Percentiles rank a stretch among this genome's conserved stretches.
Evolutionary conservation across 768 basidiomycete species (phyloP).

Genomic region (Chalciporus piperatus): DNA sequence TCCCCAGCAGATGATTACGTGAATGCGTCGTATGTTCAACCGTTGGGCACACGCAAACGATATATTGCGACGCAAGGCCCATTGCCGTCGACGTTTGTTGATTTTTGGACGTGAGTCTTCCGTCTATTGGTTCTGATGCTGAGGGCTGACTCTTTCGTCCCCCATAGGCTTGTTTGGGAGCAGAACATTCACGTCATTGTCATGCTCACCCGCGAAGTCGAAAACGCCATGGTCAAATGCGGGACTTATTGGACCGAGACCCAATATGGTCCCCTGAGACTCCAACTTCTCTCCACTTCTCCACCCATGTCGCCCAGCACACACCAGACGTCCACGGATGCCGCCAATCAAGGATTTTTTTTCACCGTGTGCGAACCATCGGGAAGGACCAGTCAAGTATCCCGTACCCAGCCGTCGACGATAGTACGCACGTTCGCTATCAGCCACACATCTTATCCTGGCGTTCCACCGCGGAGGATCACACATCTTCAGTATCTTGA

Average conservation of each 20-base stretch:
- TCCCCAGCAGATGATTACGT: slow-evolving; percentile 81
- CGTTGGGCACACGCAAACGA: slow-evolving; percentile 71
- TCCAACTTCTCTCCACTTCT: slow-evolving; percentile 49
- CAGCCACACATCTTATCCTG: slow-evolving; percentile 57
- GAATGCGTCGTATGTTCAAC: slow-evolving; percentile 92
- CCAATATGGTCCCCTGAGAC: slow-evolving; percentile 66
- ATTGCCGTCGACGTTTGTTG: slow-evolving; percentile 79
- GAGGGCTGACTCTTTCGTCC: slow-evolving; percentile 6
- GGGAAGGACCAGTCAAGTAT: slow-evolving; percentile 5
- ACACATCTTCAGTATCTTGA: slow-evolving; percentile 90
- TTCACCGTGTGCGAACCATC: slow-evolving; percentile 32
- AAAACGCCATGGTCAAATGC: slow-evolving; percentile 87
- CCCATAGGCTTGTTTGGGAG: slow-evolving; percentile 78
- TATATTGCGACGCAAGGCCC: slow-evolving; percentile 98
- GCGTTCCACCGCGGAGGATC: slow-evolving; percentile 59
- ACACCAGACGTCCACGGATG: slow-evolving; percentile 34
- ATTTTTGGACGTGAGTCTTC: slow-evolving; percentile 90
- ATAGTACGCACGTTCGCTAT: slow-evolving; percentile 71
- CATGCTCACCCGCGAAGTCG: slow-evolving; percentile 93
- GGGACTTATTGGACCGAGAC: slow-evolving; percentile 82
- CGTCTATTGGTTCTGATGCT: not conserved
- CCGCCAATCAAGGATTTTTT: slow-evolving; percentile 36
- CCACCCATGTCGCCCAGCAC: slow-evolving; percentile 32
- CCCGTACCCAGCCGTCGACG: slow-evolving; percentile 22
- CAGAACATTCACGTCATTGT: slow-evolving; percentile 94